phyloP scores from a whole-genome alignment of 768 basidiomycete genomes.

The Brasilioporus rufonigricans region DNA sequence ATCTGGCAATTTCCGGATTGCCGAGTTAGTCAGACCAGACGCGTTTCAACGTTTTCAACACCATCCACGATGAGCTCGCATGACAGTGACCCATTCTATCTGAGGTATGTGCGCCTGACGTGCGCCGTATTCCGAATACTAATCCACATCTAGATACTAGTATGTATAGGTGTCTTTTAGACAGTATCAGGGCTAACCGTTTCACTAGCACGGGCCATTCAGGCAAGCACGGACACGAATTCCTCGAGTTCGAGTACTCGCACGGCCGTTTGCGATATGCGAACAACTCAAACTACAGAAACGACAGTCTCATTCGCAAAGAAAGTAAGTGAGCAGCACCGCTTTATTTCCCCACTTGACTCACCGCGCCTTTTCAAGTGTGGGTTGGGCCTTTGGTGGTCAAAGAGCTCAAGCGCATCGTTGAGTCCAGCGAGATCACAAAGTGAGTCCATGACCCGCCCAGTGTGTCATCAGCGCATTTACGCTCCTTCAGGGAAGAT shows the following conservation, averaged over 20 bases:
- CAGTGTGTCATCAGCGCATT: neutral
- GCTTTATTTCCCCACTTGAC: neutral
- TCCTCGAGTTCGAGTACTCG: conserved; percentile 97
- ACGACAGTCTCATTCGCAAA: conserved; percentile 97
- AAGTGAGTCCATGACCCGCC: conserved; percentile 50
- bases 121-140: conserved; percentile 7
- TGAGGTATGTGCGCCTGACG: conserved; percentile 47
- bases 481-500: conserved; percentile 73
- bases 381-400: conserved; percentile 91
- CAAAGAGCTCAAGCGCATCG: conserved; percentile 92
- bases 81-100: conserved; percentile 79
- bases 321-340: conserved; percentile 69
- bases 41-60: conserved; percentile 12
- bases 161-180: conserved; percentile 27
- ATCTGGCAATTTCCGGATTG: conserved; percentile 1
- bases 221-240: conserved; percentile 96
- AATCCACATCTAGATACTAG: conserved; percentile 46
- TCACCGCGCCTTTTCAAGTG: conserved; percentile 51
- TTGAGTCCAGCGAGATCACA: conserved; percentile 90
- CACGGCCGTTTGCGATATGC: conserved; percentile 96
- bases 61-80: conserved; percentile 24
- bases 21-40: neutral
- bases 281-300: conserved; percentile 99
- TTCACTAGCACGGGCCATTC: conserved; percentile 78
- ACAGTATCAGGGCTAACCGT: neutral